Base-by-base conservation (phyloP, 2,329 filamentous ascomycete species). In the Colletotrichum sp. region DNA sequence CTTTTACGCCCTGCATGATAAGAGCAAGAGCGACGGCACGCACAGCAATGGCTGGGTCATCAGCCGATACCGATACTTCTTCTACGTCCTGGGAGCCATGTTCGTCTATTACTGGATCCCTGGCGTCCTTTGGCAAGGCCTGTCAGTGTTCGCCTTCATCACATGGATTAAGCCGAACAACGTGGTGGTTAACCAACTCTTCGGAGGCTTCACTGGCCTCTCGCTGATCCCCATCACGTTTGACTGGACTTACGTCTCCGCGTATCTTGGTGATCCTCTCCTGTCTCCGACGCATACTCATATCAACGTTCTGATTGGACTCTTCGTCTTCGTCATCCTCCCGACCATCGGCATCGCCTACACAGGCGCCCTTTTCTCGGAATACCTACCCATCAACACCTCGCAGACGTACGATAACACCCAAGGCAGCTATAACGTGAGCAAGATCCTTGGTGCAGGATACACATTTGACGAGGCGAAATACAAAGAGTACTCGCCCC, bases 151-250 rank as follows among this genome's bases (percentile, higher is more conserved):
- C 71, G 90, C 90, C 30, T 92, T 90, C 82, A 83, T 90, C 34
- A 92, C 90, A 55, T 93, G 86, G 86, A 89, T 92, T 73, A 89
- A 88, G 18, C 91, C 91, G 6, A 85, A 92, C 66, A 92, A 88
- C 72, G 85, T 90, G 5, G 81, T 90, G 14, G 81, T 92, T 75
- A 92, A 92, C 81, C 91, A 92, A 81, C 79, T 93, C 7, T 92
- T 92, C 75, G 91, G 91, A 13, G 89, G 89, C 4, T 86, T 86
- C 77, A 89, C 89, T 18, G 91, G 91, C 1, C 84, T 92, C 21
- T 91, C 90, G 2, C 82, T 93, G n/a, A 87, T 92, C 69, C 91
- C 91, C 4, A 87, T 91, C 21, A 91, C 90, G 0, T 92, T 93
- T 76, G 87, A 89, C 78, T 89, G 87, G 86, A 85, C 83, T 5